Evolutionary conservation across 169 alveolate genomes (phyloP).

Genomic region (Blepharisma undulans): DNA sequence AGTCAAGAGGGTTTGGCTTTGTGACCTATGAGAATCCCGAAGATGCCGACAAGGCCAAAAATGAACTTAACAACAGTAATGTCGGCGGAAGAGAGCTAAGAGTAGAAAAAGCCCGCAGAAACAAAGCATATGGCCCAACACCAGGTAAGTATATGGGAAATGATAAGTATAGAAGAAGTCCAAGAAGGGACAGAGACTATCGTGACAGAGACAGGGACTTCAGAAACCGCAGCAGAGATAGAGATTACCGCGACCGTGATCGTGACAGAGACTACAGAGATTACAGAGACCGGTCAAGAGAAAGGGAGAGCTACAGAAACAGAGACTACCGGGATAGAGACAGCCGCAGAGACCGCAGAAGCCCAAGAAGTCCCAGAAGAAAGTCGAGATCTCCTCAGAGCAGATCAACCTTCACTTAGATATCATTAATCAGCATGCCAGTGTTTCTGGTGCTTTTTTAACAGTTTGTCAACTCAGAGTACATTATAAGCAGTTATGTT

Average conservation of each 20-base stretch:
- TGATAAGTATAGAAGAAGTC: background rate
- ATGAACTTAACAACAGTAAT: background rate
- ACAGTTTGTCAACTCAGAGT: background rate
- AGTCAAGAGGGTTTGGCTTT: slow-evolving; percentile 40
- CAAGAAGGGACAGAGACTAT: background rate
- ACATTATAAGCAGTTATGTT: background rate
- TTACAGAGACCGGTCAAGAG: background rate
- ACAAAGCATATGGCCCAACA: slow-evolving; percentile 14
- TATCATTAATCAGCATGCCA: background rate
- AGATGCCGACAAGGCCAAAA: slow-evolving; percentile 22
- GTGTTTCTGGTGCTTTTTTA: background rate
- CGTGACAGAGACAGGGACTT: background rate
- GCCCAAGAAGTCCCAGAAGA: background rate
- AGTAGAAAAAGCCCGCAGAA: slow-evolving; percentile 24
- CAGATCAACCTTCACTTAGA: background rate
- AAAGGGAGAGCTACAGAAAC: background rate
- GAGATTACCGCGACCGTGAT: background rate
- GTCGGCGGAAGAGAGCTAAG: slow-evolving; percentile 13
- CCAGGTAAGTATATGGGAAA: slow-evolving; percentile 42
- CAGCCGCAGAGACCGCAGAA: background rate
- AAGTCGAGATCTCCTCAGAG: background rate
- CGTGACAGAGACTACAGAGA: too few species aligned
- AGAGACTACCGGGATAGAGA: background rate
- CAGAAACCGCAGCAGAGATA: background rate
- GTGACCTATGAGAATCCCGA: slow-evolving; percentile 21